These are phyloP conservation scores for Cucurbita argyrosperma DNA, from an alignment of 306 rosid species.

Conservation along the genomic window DNA sequence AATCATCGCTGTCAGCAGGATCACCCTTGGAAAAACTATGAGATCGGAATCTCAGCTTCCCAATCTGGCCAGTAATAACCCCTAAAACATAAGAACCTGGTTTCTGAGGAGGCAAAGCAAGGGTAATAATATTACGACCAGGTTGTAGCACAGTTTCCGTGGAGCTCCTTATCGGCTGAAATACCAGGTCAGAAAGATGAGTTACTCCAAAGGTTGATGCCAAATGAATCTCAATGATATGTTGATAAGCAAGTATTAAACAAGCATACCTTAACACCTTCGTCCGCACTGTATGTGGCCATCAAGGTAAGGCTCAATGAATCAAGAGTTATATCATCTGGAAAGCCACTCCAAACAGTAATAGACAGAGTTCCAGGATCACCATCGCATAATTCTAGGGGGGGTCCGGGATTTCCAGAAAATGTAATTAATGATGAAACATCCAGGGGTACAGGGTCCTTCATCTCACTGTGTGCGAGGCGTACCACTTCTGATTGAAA, in stretches of 20 bases:
- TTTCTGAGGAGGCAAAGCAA: constrained; percentile 86
- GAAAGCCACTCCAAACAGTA: constrained; percentile 93
- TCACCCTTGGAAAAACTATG: constrained; percentile 92
- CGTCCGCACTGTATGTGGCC: constrained; percentile 76
- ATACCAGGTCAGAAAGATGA: constrained; percentile 15
- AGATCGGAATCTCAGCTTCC: constrained; percentile 81
- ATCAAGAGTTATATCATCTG: constrained; percentile 89
- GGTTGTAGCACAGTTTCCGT: constrained; percentile 64
- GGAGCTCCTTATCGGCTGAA: constrained; percentile 73
- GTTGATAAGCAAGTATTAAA: background rate
- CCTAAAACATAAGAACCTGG: constrained; percentile 98
- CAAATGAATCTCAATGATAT: background rate
- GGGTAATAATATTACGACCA: constrained; percentile 77
- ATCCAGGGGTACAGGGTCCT: constrained; percentile 88
- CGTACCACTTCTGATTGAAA: constrained; percentile 73
- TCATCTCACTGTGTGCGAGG: constrained; percentile 93
- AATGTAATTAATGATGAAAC: constrained; percentile 89
- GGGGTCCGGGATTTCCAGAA: constrained; percentile 93
- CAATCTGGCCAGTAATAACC: constrained; percentile 89
- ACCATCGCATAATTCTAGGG: constrained; percentile 77
- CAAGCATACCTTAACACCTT: constrained; percentile 72
- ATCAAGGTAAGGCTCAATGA: constrained; percentile 77
- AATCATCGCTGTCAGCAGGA: constrained; percentile 84
- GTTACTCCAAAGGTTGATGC: background rate
- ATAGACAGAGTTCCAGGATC: constrained; percentile 87